Percentiles rank a stretch among this genome's conserved stretches.
Evolutionary conservation across 2,329 filamentous ascomycete genomes (phyloP).

Genomic region (Beauveria medogensis): DNA sequence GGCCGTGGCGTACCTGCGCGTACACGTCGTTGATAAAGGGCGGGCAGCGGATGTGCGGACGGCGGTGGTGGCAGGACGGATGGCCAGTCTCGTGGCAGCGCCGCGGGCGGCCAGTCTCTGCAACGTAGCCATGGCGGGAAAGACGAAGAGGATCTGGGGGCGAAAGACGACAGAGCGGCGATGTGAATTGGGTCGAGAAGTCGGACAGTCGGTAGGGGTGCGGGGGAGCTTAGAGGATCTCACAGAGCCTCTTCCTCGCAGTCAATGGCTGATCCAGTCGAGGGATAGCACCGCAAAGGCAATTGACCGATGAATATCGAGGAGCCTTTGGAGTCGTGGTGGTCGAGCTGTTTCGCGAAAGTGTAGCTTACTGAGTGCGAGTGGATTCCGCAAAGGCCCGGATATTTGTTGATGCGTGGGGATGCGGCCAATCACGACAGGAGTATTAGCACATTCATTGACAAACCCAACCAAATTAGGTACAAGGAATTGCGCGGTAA

Average conservation of each 20-base stretch:
- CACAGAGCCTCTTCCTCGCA: constrained; percentile 17
- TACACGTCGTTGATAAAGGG: constrained; percentile 56
- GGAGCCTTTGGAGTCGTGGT: constrained; percentile 1
- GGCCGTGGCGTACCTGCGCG: constrained; percentile 55
- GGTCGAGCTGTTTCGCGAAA: constrained; percentile 11
- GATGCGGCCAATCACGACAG: constrained; percentile 2
- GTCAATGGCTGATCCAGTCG: constrained; percentile 9
- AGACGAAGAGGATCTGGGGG: constrained; percentile 21
- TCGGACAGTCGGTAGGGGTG: constrained; percentile 19
- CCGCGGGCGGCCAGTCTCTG: constrained; percentile 64
- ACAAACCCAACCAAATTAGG: background rate
- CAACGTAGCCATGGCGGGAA: constrained; percentile 57
- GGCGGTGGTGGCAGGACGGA: constrained; percentile 33
- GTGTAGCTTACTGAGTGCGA: constrained; percentile 9
- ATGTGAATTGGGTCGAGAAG: background rate
- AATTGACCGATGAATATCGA: constrained; percentile 10
- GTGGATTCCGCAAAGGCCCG: constrained; percentile 6
- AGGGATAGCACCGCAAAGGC: constrained; percentile 3
- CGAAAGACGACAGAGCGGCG: constrained; percentile 18
- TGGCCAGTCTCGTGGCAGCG: constrained; percentile 57
- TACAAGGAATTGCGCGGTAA: background rate
- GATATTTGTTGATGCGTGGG: constrained; percentile 12
- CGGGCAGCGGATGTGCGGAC: constrained; percentile 36
- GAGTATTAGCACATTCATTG: constrained; percentile 8
- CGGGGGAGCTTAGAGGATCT: constrained; percentile 3